Conservation (phyloP, 352 stramenopile genomes). For the Halophytophthora polymorphica region DNA sequence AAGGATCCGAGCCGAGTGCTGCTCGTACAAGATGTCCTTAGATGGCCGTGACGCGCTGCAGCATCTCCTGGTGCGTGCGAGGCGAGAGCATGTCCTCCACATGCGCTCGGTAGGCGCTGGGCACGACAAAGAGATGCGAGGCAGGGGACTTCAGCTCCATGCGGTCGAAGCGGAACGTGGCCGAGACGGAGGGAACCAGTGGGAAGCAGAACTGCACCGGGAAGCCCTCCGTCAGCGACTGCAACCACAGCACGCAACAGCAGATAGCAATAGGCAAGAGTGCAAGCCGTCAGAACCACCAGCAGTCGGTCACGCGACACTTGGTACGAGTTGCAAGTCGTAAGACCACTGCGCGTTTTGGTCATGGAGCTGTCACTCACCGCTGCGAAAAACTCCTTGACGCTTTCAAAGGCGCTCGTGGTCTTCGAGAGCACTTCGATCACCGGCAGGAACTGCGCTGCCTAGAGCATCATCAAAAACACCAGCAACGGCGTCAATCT, state of each 20-base stretch:
- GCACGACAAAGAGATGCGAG: conserved; percentile 27
- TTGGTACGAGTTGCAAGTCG: not conserved
- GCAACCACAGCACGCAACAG: not conserved
- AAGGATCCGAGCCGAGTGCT: no score
- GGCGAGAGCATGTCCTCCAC: conserved; percentile 49
- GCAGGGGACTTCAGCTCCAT: conserved; percentile 44
- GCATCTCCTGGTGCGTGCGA: conserved; percentile 53
- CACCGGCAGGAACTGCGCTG: conserved; percentile 56
- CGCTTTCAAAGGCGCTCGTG: conserved; percentile 56
- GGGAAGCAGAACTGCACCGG: conserved; percentile 73
- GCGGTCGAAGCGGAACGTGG: conserved; percentile 52
- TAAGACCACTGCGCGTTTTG: conserved; percentile 1
- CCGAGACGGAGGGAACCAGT: conserved; percentile 55
- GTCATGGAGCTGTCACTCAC: conserved; percentile 21
- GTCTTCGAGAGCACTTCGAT: conserved; percentile 71
- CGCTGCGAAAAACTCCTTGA: conserved; percentile 56
- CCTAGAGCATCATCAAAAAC: conserved; percentile 16
- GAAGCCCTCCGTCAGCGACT: conserved; percentile 53
- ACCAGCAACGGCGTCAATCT: no score
- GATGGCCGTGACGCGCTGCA: conserved; percentile 50
- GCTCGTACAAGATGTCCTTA: conserved; percentile 7
- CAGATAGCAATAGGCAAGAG: not conserved
- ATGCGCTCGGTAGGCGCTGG: conserved; percentile 26
- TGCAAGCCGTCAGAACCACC: not conserved
- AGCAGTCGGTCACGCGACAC: no score